A percentile compares a stretch with the other conserved stretches of the same genome.
These are phyloP conservation scores for Penicillium daleae DNA, from an alignment of 495 filamentous ascomycete species.

Conservation along the genomic window DNA sequence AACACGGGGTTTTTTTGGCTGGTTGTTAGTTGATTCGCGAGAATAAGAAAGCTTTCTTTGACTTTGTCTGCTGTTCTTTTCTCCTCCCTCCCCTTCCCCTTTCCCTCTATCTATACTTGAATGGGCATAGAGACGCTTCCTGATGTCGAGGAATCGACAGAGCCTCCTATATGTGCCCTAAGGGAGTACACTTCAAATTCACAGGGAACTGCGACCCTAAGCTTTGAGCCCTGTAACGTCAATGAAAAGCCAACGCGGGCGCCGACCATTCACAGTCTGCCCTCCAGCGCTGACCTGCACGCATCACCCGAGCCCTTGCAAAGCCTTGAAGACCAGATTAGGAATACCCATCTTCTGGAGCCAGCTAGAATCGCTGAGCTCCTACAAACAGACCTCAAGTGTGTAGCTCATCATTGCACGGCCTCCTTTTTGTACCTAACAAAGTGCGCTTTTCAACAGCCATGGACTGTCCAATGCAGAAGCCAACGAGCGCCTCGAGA, in stretches of 20 bases:
- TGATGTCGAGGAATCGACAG: constrained; percentile 52
- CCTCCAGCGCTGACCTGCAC: not conserved
- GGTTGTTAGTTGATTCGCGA: constrained; percentile 7
- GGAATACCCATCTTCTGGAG: constrained; percentile 36
- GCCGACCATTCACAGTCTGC: constrained; percentile 3
- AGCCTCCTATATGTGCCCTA: constrained; percentile 49
- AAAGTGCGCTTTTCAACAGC: constrained; percentile 14
- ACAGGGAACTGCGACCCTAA: constrained; percentile 28
- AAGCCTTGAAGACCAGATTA: constrained; percentile 4
- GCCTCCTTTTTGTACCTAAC: not conserved
- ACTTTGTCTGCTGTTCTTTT: not conserved
- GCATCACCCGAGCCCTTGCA: constrained; percentile 6
- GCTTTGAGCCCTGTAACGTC: constrained; percentile 14
- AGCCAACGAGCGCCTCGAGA: constrained; percentile 55
- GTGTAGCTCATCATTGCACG: constrained; percentile 6
- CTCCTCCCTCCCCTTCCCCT: constrained; percentile 4
- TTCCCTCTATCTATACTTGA: constrained; percentile 34
- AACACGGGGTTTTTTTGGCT: constrained; percentile 4
- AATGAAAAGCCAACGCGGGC: constrained; percentile 14
- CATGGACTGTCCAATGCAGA: constrained; percentile 61
- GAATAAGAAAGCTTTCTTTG: constrained; percentile 5
- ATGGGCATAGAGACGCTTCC: constrained; percentile 46
- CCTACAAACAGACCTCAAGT: constrained; percentile 39
- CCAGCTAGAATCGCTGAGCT: constrained; percentile 29
- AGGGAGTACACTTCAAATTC: constrained; percentile 27